Evolutionary conservation across 495 filamentous ascomycete genomes (phyloP).

Genomic region (Xylaria palmicola): DNA sequence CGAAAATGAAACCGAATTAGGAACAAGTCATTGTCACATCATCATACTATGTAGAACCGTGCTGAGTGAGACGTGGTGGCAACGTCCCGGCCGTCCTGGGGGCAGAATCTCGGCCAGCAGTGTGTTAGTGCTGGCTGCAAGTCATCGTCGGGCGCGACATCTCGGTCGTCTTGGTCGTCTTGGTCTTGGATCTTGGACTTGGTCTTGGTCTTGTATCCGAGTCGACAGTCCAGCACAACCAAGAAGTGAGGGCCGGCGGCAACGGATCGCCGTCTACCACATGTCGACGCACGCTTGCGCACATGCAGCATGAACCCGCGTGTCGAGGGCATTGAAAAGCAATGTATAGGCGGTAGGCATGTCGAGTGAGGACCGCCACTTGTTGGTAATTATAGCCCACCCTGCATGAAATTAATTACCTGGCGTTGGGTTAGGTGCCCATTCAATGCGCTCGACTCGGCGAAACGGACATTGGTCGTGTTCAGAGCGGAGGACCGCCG

Average conservation of each 20-base stretch:
- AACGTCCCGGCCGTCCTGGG: not conserved
- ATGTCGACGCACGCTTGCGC: too few relatives aligned
- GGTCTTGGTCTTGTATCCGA: too few relatives aligned
- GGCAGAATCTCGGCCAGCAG: too few relatives aligned
- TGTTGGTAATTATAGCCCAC: not conserved
- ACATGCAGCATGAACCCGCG: not conserved
- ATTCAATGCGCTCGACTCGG: not conserved
- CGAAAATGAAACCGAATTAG: slow-evolving; percentile 4
- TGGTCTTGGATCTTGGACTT: too few relatives aligned
- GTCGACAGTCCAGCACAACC: not conserved
- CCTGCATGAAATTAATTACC: slow-evolving; percentile 9
- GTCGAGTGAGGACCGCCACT: too few relatives aligned
- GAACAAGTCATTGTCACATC: slow-evolving; percentile 12
- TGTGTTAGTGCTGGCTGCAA: not conserved
- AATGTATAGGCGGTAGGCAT: not conserved
- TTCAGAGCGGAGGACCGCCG: not conserved
- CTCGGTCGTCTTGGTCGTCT: too few relatives aligned
- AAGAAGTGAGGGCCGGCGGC: not conserved
- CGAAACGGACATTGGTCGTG: slow-evolving; percentile 1
- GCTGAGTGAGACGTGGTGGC: not conserved
- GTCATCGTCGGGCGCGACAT: not conserved
- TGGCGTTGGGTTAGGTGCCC: not conserved
- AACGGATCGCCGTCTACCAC: too few relatives aligned
- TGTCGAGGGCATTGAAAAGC: not conserved
- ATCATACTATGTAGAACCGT: not conserved